Percentiles rank a stretch among this genome's conserved stretches.
These are phyloP conservation scores for Prunus mongolica DNA, from an alignment of 306 rosid species.

Conservation along the genomic window DNA sequence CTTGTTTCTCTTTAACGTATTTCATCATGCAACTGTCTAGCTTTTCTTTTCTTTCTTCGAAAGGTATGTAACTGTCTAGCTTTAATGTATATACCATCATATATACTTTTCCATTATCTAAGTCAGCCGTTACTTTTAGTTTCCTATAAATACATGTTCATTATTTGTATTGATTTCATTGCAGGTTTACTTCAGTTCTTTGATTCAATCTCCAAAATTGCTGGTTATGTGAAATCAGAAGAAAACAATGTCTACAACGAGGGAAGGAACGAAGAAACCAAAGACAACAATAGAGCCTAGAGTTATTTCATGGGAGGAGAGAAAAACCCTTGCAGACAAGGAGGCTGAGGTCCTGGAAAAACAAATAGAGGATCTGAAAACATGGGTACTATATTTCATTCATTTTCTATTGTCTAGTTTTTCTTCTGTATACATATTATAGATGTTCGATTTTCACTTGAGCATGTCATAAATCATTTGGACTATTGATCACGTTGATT, in stretches of 20 bases:
- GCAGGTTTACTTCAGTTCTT: background rate
- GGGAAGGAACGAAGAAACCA: conserved; percentile 15
- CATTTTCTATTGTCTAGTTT: background rate
- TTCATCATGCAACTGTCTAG: background rate
- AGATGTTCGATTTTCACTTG: background rate
- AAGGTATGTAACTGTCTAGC: too few species aligned
- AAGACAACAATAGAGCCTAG: background rate
- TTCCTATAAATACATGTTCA: background rate
- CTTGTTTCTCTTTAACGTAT: background rate
- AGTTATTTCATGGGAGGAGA: conserved; percentile 25
- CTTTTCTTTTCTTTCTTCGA: background rate
- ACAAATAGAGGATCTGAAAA: conserved; percentile 24
- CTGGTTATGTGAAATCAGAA: background rate
- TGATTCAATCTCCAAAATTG: background rate
- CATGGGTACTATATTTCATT: conserved; percentile 17
- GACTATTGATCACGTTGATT: background rate
- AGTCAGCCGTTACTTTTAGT: background rate
- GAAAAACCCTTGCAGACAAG: conserved; percentile 22
- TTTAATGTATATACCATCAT: too few species aligned
- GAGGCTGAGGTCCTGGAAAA: conserved; percentile 21
- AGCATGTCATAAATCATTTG: background rate
- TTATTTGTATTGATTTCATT: background rate
- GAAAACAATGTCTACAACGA: conserved; percentile 7
- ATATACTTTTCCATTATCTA: too few species aligned
- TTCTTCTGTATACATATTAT: background rate